Base-by-base conservation (phyloP, 1,284 basidiomycete genomes). In the Trichosporon sp. region DNA sequence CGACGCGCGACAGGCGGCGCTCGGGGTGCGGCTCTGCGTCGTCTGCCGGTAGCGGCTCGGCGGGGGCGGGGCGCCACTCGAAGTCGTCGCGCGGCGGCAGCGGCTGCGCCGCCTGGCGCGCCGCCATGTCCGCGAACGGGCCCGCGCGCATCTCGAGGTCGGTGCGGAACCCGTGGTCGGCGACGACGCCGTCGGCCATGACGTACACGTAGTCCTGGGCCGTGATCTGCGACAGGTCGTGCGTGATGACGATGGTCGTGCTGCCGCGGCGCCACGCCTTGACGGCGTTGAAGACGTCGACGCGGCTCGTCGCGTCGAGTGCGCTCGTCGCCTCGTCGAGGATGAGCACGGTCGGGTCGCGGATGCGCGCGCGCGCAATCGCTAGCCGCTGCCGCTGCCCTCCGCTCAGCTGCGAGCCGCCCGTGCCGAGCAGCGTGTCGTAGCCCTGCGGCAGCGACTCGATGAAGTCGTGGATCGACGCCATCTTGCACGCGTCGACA, bases 311-410 rank as follows among this genome's bases (percentile, higher is more conserved):
- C 23, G 90, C 88, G 83, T 99, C 97, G 68, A 99, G 87, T 5
- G 96, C 95, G 1, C 94, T 97, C 6, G 95, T 98, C 1, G 93
- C 92, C 85, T 99, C 97, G 78, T 99, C 97, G 35, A 99, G 89
- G 77, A 99, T 91, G 72, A 99, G 86, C 18, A 99, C 90, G 0
- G 90, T 88, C 0, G 96, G 94, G 81, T 99, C 89, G 65, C 95
- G 87, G 68, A 99, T 84, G 70, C 89, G 87, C 1, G 95, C 95
- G 65, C 96, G 86, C 1, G 97, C 96, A 73, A 99, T 90, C 0
- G 94, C 93, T 18, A 99, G 80, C 11, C 97, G 84, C 84, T 99
- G 97, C 75, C 89, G 89, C 86, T 99, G 97, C 3, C 96, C 96
- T 29, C 97, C 96, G 72, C 91, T 93, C 71, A 98, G 84, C 65